phyloP scores from a whole-genome alignment of 2,329 filamentous ascomycete species.

The Paraphoma chrysanthemicola region DNA sequence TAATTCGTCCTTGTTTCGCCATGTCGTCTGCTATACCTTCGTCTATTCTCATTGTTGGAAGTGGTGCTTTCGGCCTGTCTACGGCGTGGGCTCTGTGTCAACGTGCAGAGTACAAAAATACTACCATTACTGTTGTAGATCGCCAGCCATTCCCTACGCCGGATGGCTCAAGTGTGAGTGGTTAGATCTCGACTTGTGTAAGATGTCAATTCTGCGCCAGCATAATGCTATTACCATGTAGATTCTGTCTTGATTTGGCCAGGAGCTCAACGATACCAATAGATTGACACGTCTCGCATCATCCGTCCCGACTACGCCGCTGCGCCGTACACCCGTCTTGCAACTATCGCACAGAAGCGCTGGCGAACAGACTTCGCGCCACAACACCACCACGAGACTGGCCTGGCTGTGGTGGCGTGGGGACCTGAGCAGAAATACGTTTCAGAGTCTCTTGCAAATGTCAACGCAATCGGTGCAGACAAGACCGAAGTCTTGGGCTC shows the following conservation, averaged over 20 bases:
- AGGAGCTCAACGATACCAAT: slow-evolving; percentile 5
- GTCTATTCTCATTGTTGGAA: slow-evolving; percentile 58
- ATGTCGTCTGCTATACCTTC: slow-evolving; percentile 45
- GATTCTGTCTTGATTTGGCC: no score
- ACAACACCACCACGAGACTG: slow-evolving; percentile 74
- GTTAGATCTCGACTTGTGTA: background rate
- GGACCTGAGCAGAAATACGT: slow-evolving; percentile 53
- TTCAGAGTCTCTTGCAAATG: slow-evolving; percentile 43
- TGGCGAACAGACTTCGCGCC: slow-evolving; percentile 72
- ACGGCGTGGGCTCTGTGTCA: slow-evolving; percentile 74
- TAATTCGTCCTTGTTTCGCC: background rate
- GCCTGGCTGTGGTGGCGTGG: slow-evolving; percentile 70
- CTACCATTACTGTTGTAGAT: slow-evolving; percentile 65
- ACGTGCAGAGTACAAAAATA: slow-evolving; percentile 60
- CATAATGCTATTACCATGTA: no score
- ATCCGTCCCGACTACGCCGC: slow-evolving; percentile 82
- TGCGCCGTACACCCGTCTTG: slow-evolving; percentile 76
- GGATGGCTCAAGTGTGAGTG: slow-evolving; percentile 61
- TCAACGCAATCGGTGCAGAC: slow-evolving; percentile 44
- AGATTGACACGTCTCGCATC: slow-evolving; percentile 67
- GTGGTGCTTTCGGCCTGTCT: slow-evolving; percentile 65
- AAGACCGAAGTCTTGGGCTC: slow-evolving; percentile 50
- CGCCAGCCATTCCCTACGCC: slow-evolving; percentile 64
- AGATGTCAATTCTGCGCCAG: background rate
- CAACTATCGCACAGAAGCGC: slow-evolving; percentile 70